A percentile compares a stretch with the other conserved stretches of the same genome.
These are phyloP conservation scores for Trichophyton benhamiae DNA, from an alignment of 2,329 filamentous ascomycete species.

Conservation along the genomic window DNA sequence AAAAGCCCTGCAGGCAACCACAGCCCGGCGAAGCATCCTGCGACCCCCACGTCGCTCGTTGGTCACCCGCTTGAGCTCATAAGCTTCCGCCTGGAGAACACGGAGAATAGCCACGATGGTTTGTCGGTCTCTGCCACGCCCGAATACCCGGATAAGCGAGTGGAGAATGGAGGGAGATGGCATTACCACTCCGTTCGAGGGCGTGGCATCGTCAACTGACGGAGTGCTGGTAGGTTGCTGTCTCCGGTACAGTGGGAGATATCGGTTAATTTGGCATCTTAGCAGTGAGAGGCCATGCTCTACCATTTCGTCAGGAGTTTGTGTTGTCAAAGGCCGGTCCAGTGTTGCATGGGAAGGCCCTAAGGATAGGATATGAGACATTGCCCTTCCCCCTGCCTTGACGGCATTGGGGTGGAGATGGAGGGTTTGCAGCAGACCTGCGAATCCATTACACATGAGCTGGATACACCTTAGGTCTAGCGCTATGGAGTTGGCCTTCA, in stretches of 20 bases:
- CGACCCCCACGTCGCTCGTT: constrained; percentile 27
- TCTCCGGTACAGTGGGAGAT: background rate
- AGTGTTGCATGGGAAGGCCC: background rate
- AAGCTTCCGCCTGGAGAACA: constrained; percentile 35
- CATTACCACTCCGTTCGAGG: background rate
- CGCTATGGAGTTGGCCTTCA: constrained; percentile 17
- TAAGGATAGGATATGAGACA: background rate
- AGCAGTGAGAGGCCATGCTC: background rate
- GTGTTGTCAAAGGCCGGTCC: background rate
- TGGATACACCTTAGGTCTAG: constrained; percentile 8
- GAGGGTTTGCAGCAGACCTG: background rate
- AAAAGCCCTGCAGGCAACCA: constrained; percentile 31
- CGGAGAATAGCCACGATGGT: constrained; percentile 29
- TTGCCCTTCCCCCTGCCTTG: background rate
- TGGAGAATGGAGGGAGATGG: constrained; percentile 31
- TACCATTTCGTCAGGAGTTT: background rate
- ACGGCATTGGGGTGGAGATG: background rate
- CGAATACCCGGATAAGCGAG: constrained; percentile 31
- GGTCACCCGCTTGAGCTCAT: constrained; percentile 23
- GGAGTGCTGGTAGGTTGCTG: background rate
- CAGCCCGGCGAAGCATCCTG: constrained; percentile 27
- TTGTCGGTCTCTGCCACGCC: constrained; percentile 28
- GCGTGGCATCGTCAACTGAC: background rate
- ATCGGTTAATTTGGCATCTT: background rate
- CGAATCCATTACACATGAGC: constrained; percentile 5